These are phyloP conservation scores for Fusarium sp. DNA, from an alignment of 2,329 filamentous ascomycete species.

Conservation along the genomic window DNA sequence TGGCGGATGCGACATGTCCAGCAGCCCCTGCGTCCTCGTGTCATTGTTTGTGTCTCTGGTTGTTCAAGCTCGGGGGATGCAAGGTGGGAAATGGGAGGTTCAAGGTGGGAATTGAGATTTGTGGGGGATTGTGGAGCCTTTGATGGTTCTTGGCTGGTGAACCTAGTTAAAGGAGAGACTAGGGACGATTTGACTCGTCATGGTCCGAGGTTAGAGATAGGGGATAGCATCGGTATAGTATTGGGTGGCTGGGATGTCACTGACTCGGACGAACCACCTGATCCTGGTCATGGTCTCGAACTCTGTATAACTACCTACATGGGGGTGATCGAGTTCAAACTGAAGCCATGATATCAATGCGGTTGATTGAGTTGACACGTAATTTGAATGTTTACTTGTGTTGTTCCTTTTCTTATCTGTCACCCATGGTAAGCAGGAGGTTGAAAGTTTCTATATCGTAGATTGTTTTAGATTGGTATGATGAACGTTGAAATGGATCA, in stretches of 20 bases:
- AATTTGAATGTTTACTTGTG: not conserved
- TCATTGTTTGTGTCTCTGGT: not conserved
- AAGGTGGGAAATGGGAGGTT: not conserved
- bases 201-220: not conserved
- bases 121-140: not conserved
- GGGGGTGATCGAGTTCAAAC: not conserved
- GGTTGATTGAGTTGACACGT: not conserved
- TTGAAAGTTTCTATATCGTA: no score
- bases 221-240: not conserved
- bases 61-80: not conserved
- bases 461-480: no score
- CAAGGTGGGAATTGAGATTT: not conserved
- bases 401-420: not conserved
- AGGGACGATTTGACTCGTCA: not conserved
- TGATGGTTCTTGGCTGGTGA: not conserved
- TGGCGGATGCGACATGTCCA: constrained; percentile 48
- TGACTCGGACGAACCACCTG: not conserved
- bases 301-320: not conserved
- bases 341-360: not conserved
- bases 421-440: no score
- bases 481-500: no score
- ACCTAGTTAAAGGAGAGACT: not conserved
- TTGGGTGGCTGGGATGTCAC: not conserved
- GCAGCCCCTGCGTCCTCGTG: constrained; percentile 40
- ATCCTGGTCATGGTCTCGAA: not conserved